Conservation (phyloP, 2,329 filamentous ascomycete species). For the Colletotrichum liaoningense region DNA sequence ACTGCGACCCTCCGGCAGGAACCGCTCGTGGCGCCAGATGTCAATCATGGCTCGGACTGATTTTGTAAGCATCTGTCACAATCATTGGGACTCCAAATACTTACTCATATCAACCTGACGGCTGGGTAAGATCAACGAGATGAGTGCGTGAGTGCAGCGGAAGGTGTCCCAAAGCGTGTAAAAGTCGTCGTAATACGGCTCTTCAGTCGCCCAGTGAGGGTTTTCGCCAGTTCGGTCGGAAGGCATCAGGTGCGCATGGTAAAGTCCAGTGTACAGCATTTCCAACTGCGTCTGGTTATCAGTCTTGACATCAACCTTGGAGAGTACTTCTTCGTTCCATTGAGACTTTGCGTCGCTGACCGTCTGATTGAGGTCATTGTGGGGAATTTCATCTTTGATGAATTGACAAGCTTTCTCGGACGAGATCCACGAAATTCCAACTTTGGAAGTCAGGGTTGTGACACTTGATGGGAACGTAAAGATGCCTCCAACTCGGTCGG, state of each 20-base stretch:
- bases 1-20: slow-evolving; percentile 64
- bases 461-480: slow-evolving; percentile 56
- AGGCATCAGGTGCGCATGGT: slow-evolving; percentile 71
- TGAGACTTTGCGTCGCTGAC: slow-evolving; percentile 51
- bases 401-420: slow-evolving; percentile 60
- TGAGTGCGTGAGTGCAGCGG: slow-evolving; percentile 63
- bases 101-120: slow-evolving; percentile 61
- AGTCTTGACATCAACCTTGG: slow-evolving; percentile 51
- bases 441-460: slow-evolving; percentile 57
- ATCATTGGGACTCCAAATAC: neutral
- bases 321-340: slow-evolving; percentile 60
- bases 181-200: slow-evolving; percentile 71
- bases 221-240: slow-evolving; percentile 71
- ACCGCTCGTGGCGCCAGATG: slow-evolving; percentile 66
- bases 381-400: slow-evolving; percentile 55
- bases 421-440: slow-evolving; percentile 63
- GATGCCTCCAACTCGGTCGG: slow-evolving; percentile 62
- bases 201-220: slow-evolving; percentile 62
- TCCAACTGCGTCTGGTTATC: slow-evolving; percentile 59
- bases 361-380: slow-evolving; percentile 53
- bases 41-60: slow-evolving; percentile 65
- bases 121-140: slow-evolving; percentile 63
- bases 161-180: slow-evolving; percentile 69
- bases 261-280: slow-evolving; percentile 68
- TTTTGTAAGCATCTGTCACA: neutral